These are phyloP conservation scores for Baudoinia panamericana DNA, from an alignment of 495 filamentous ascomycete genomes.

Conservation along the genomic window DNA sequence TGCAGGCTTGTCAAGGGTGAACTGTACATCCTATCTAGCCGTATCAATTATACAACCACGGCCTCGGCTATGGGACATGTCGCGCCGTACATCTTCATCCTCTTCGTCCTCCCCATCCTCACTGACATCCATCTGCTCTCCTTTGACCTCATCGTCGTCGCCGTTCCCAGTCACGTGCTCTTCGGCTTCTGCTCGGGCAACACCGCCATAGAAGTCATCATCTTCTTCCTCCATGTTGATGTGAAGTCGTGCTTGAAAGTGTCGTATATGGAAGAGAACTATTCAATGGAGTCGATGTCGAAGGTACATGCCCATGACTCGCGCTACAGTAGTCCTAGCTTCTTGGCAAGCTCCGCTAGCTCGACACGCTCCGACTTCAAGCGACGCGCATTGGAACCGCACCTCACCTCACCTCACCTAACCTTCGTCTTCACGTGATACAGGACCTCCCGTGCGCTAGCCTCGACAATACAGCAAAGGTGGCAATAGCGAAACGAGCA, in stretches of 20 bases:
- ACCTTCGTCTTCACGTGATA: background rate
- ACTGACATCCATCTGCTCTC: slow-evolving; percentile 26
- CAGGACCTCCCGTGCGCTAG: background rate
- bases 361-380: too few relatives aligned
- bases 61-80: too few relatives aligned
- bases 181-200: slow-evolving; percentile 21
- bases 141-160: slow-evolving; percentile 14
- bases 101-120: slow-evolving; percentile 68
- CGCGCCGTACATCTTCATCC: slow-evolving; percentile 36
- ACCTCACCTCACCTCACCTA: too few relatives aligned
- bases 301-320: too few relatives aligned
- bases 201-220: slow-evolving; percentile 50
- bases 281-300: too few relatives aligned
- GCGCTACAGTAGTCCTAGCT: too few relatives aligned
- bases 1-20: slow-evolving; percentile 79
- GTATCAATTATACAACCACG: slow-evolving; percentile 1
- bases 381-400: too few relatives aligned
- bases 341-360: too few relatives aligned
- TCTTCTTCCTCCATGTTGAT: slow-evolving; percentile 65
- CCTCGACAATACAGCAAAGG: background rate
- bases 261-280: too few relatives aligned
- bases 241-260: too few relatives aligned
- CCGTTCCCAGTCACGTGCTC: slow-evolving; percentile 13
- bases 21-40: slow-evolving; percentile 65
- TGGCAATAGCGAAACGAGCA: slow-evolving; percentile 1